Evolutionary conservation across 345 rosid species (phyloP).

Genomic region (Toxicodendron radicans): DNA sequence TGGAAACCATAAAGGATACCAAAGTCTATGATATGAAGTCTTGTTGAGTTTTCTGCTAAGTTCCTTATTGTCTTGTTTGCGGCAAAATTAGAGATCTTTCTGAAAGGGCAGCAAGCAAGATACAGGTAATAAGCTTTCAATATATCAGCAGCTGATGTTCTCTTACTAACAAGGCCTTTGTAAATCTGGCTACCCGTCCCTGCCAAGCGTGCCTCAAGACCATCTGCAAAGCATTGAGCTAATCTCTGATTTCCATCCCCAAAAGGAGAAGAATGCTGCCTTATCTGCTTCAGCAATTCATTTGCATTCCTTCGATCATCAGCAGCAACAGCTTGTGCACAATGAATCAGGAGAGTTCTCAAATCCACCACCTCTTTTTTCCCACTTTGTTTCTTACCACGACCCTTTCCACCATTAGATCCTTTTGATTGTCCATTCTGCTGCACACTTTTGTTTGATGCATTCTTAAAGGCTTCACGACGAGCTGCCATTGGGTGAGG

Average conservation of each 20-base stretch:
- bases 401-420: conserved; percentile 43
- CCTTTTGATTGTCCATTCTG: conserved; percentile 45
- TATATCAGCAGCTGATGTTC: conserved; percentile 68
- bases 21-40: conserved; percentile 85
- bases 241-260: conserved; percentile 91
- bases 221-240: conserved; percentile 80
- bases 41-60: conserved; percentile 45
- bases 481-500: conserved; percentile 40
- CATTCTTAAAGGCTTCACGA: conserved; percentile 58
- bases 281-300: conserved; percentile 76
- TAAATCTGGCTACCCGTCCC: conserved; percentile 76
- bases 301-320: conserved; percentile 61
- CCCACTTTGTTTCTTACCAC: conserved; percentile 48
- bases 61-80: conserved; percentile 52
- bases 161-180: conserved; percentile 57
- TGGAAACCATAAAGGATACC: conserved; percentile 93
- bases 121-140: conserved; percentile 77
- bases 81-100: conserved; percentile 65
- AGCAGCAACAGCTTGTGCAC: conserved; percentile 87
- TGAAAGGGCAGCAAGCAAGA: conserved; percentile 77
- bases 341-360: conserved; percentile 69
- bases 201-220: conserved; percentile 83
- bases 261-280: conserved; percentile 71
- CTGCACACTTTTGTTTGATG: conserved; percentile 35
- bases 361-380: conserved; percentile 79